Percentiles rank a stretch among this genome's conserved stretches.
Conservation (phyloP, 2,329 filamentous ascomycete genomes). For the Xylariales sp. region DNA sequence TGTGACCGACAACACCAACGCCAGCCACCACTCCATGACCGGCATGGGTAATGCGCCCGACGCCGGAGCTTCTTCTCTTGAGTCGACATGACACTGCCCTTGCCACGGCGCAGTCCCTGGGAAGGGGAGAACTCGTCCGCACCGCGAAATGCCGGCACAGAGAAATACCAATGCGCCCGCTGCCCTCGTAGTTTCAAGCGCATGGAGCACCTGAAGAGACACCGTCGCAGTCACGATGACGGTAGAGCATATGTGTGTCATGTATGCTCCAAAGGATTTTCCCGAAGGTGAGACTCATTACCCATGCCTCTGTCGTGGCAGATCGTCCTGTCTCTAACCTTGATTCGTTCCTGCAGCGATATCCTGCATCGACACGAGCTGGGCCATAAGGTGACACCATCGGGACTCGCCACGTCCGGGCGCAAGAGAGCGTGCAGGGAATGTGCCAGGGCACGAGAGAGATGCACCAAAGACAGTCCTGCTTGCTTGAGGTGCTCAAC, state of each 20-base stretch:
- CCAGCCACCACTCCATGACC: too few relatives aligned
- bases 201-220: constrained; percentile 25
- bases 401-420: constrained; percentile 11
- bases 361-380: neutral
- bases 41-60: too few relatives aligned
- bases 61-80: too few relatives aligned
- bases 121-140: too few relatives aligned
- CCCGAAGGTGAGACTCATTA: constrained; percentile 22
- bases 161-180: constrained; percentile 21
- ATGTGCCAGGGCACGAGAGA: constrained; percentile 21
- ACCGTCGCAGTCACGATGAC: constrained; percentile 22
- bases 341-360: neutral
- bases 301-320: constrained; percentile 2
- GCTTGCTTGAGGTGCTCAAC: constrained; percentile 20
- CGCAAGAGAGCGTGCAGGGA: constrained; percentile 22
- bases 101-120: too few relatives aligned
- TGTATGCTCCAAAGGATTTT: constrained; percentile 23
- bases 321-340: too few relatives aligned
- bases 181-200: constrained; percentile 24
- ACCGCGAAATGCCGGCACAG: too few relatives aligned
- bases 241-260: constrained; percentile 19
- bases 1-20: too few relatives aligned
- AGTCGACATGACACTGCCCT: too few relatives aligned
- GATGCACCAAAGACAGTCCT: constrained; percentile 22
- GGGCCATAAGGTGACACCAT: constrained; percentile 13